Evolutionary conservation across 2,329 filamentous ascomycete genomes (phyloP), one percentile per base, ranked within the genome.

Genomic region (Aspergillus neoniger): DNA sequence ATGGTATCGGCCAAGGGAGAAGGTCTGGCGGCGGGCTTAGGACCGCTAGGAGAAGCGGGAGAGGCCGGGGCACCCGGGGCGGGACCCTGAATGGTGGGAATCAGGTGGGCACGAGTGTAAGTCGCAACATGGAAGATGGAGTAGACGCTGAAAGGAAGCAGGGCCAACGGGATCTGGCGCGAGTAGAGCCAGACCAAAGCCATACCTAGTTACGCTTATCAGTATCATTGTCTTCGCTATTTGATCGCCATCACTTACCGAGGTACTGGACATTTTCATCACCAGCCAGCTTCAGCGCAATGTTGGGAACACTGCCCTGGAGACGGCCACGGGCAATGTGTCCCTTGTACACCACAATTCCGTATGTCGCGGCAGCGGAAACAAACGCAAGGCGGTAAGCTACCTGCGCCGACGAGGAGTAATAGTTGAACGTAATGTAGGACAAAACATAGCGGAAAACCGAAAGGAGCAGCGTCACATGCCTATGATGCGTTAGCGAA

Each of bases 221-320:
- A 63, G 56, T 30, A 32, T 60, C 15, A 7, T 10, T 15, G n/a
- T n/a, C 3, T 23, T n/a, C 25, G 39, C 15, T 57, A 21, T n/a
- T 23, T 14, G 10, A 39, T 57, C 14, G 19, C 28, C 47, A 28
- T 14, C 38, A 76, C 92, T 76, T 85, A 98, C 95, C 83, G 63
- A 99, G 85, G 76, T 99, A 99, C 80, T 98, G 95, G 55, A 99
- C 91, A 78, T 99, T 99, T 85, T 99, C 95, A 76, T 99, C 95
- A 12, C 87, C 83, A 59, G 89, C 82, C 67, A 96, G 81, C 63
- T 88, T 85, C 61, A 94, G 57, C 52, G 84, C 77, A 60, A 90
- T 86, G 79, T 80, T 75, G 74, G 84, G 86, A 70, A 87, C 77
- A 75, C 82, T 87, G 63, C 82, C 87, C 65, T 89, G 88, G 53